Evolutionary conservation across 192 early-diverging fungal species (phyloP).

Genomic region (Paraglomus brasilianum): DNA sequence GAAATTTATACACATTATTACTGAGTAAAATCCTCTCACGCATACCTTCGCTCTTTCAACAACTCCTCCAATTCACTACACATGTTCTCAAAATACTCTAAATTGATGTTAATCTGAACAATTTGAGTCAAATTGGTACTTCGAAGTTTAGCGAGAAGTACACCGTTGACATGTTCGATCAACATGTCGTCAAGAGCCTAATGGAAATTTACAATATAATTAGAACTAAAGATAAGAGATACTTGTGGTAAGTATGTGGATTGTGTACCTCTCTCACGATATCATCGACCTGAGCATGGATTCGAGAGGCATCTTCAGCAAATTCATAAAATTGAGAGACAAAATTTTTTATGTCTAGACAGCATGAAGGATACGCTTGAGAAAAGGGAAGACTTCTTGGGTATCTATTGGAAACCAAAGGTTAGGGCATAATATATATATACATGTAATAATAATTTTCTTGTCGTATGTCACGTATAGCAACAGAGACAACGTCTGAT

Average conservation of each 20-base stretch:
- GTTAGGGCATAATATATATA: neutral
- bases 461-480: neutral
- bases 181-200: slow-evolving; percentile 69
- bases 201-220: neutral
- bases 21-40: too few relatives aligned
- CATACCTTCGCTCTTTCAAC: slow-evolving; percentile 61
- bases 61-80: slow-evolving; percentile 75
- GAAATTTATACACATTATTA: neutral
- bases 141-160: slow-evolving; percentile 64
- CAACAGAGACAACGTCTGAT: neutral
- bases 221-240: neutral
- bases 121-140: slow-evolving; percentile 74
- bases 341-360: slow-evolving; percentile 68
- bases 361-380: slow-evolving; percentile 71
- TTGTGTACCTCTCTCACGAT: slow-evolving; percentile 66
- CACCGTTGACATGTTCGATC: slow-evolving; percentile 65
- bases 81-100: slow-evolving; percentile 70
- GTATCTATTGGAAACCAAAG: slow-evolving; percentile 46
- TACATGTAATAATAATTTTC: neutral
- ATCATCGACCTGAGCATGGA: slow-evolving; percentile 86
- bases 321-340: slow-evolving; percentile 81
- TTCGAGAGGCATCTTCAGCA: slow-evolving; percentile 79
- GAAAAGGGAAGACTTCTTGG: slow-evolving; percentile 80
- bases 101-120: slow-evolving; percentile 82
- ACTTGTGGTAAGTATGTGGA: neutral